Percentiles rank a stretch among this genome's conserved stretches.
Evolutionary conservation across 768 basidiomycete species (phyloP).

Genomic region (Suillus hirtellus): DNA sequence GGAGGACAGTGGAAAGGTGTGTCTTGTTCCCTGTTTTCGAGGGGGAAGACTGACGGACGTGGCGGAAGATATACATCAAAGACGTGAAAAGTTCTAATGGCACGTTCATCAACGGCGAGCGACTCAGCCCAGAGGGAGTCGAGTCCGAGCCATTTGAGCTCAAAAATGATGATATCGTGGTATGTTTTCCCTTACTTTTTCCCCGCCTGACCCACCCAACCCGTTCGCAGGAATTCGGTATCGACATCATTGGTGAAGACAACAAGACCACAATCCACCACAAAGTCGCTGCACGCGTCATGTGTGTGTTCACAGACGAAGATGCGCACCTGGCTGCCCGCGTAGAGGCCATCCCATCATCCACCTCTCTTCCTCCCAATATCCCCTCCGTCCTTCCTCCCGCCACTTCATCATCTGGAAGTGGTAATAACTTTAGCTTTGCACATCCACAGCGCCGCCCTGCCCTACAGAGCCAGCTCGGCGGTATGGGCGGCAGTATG

Average conservation of each 20-base stretch:
- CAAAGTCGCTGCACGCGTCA: constrained; percentile 94
- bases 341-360: constrained; percentile 63
- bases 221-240: constrained; percentile 86
- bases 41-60: constrained; percentile 15
- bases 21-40: constrained; percentile 17
- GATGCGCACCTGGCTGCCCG: constrained; percentile 78
- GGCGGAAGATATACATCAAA: constrained; percentile 86
- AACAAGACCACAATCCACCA: constrained; percentile 98
- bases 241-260: constrained; percentile 98
- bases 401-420: constrained; percentile 36
- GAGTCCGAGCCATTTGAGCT: constrained; percentile 94
- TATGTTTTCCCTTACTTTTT: constrained; percentile 43
- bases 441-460: constrained; percentile 52
- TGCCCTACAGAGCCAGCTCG: constrained; percentile 65
- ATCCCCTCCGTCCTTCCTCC: constrained; percentile 21
- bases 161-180: constrained; percentile 93
- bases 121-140: constrained; percentile 84
- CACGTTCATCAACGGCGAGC: constrained; percentile 96
- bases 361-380: constrained; percentile 23
- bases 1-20: constrained; percentile 87
- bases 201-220: constrained; percentile 12
- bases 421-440: constrained; percentile 42
- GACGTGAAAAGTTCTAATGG: constrained; percentile 98
- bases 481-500: constrained; percentile 73
- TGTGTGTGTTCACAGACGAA: constrained; percentile 84